Evolutionary conservation across 768 basidiomycete species (phyloP).

Genomic region (Kwoniella sp.): DNA sequence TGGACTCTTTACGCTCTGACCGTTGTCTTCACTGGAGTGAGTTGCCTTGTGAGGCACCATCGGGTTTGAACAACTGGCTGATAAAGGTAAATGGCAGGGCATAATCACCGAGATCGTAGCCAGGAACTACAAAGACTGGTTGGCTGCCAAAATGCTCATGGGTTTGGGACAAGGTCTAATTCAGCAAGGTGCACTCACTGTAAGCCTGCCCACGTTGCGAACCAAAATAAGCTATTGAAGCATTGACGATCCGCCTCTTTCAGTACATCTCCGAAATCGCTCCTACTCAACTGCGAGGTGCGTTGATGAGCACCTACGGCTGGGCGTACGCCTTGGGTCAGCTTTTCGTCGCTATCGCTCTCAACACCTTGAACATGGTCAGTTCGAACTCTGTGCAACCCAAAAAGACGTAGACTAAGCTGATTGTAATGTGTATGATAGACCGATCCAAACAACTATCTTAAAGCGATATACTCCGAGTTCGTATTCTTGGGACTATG

Average conservation of each 20-base stretch:
- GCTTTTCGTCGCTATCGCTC: conserved; percentile 18
- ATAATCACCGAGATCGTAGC: conserved; percentile 35
- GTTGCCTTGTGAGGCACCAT: neutral
- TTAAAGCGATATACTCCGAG: conserved; percentile 13
- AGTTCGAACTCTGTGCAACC: neutral
- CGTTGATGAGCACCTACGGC: conserved; percentile 20
- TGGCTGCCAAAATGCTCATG: conserved; percentile 22
- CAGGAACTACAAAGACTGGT: conserved; percentile 27
- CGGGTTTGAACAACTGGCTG: neutral
- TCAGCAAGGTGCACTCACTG: conserved; percentile 16
- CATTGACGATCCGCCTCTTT: conserved; percentile 1
- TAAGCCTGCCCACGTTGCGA: neutral
- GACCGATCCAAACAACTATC: conserved; percentile 4
- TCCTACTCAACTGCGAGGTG: conserved; percentile 24
- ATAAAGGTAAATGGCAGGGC: conserved; percentile 6
- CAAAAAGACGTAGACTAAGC: neutral
- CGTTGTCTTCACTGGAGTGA: conserved; percentile 13
- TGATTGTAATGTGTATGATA: neutral
- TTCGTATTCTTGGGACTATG: conserved; percentile 28
- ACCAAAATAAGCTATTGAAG: too few relatives aligned
- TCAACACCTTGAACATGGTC: conserved; percentile 21
- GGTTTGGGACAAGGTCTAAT: conserved; percentile 17
- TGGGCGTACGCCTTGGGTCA: conserved; percentile 20
- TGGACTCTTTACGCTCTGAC: conserved; percentile 34
- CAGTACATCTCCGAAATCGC: conserved; percentile 30